These are phyloP conservation scores for Prunus mongolica DNA, from an alignment of 306 rosid genomes.

Conservation along the genomic window DNA sequence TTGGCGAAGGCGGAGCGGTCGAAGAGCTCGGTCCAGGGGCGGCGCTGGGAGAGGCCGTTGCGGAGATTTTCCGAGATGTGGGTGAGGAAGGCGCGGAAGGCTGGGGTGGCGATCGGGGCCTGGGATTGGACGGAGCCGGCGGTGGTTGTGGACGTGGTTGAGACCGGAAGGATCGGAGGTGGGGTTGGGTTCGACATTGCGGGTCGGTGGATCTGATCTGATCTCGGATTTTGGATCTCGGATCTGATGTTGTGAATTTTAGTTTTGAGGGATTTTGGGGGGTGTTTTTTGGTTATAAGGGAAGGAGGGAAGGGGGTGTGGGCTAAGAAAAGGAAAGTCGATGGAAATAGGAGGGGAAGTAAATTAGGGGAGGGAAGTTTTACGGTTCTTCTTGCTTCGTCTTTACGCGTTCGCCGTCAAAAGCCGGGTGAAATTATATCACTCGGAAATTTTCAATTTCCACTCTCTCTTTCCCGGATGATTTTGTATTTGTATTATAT, in stretches of 20 bases:
- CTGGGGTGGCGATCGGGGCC: conserved; percentile 48
- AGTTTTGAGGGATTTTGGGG: not conserved
- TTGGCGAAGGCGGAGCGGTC: conserved; percentile 72
- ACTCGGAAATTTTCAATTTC: not conserved
- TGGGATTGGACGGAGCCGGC: conserved; percentile 24
- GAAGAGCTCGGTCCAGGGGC: conserved; percentile 77
- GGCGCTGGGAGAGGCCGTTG: conserved; percentile 73
- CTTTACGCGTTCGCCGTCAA: conserved; percentile 1
- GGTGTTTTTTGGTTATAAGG: not conserved
- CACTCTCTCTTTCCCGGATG: not conserved
- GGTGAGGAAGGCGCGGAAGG: conserved; percentile 59
- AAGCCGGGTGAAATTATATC: not conserved
- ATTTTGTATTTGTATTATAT: no score
- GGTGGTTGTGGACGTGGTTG: conserved; percentile 21
- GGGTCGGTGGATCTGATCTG: conserved; percentile 14
- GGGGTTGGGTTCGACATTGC: conserved; percentile 47
- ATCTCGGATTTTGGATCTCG: not conserved
- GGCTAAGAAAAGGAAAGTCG: not conserved
- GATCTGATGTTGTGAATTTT: not conserved
- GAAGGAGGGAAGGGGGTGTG: not conserved
- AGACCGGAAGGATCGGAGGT: conserved; percentile 57
- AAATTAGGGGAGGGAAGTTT: not conserved
- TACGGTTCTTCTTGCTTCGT: not conserved
- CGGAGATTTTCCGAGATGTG: conserved; percentile 53
- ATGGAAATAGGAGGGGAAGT: not conserved